Base-by-base conservation (phyloP, 352 stramenopile genomes). In the Pythium phragmiticola region DNA sequence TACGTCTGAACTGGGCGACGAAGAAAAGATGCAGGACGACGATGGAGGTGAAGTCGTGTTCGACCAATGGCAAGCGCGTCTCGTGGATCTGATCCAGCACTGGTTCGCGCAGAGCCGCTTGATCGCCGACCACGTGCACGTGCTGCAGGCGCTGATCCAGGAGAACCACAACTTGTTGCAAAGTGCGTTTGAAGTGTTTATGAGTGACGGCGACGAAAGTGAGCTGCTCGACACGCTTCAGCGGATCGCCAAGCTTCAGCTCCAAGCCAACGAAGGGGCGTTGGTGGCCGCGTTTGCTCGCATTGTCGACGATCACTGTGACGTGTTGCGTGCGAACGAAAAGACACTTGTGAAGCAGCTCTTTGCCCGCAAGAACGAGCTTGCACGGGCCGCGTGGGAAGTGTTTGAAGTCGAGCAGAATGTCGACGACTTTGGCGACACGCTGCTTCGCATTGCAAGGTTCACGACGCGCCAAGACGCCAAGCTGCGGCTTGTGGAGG, bases 141-240 rank as follows among this genome's bases (percentile, higher is more conserved):
- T 80, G 4, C 49, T 92, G 60, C 73, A 69, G 5, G 47, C 37
- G 37, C 72, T 92, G 57, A 74, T 88, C 0, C 51, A 47, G 4
- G 72, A 84, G 33, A 71, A 74, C 5, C 82, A 92, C 57, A 84
- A 89, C 46, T 65, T 92, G 46, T 39, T 92, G 45, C 76, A 92
- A 56, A 92, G 82, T 47, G 78, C 82, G 13, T 90, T 84, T 41
- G 82, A 92, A 55, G 82, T 89, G 2, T 92, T 77, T 52, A 68
- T 66, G 33, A 76, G 63, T 2, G 82, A 92, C 43, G 68, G 69
- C 0, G 82, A 92, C 47, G 82, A 76, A 8, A 80, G 57, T 13
- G 82, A 92, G 57, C 71, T 92, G 8, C 66, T 92, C 47, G 82
- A 92, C 53, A 92, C 82, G 7, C 63, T 92, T 2, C 77, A 89